Base-by-base conservation (phyloP, 345 rosid species). In the Boechera retrofracta region DNA sequence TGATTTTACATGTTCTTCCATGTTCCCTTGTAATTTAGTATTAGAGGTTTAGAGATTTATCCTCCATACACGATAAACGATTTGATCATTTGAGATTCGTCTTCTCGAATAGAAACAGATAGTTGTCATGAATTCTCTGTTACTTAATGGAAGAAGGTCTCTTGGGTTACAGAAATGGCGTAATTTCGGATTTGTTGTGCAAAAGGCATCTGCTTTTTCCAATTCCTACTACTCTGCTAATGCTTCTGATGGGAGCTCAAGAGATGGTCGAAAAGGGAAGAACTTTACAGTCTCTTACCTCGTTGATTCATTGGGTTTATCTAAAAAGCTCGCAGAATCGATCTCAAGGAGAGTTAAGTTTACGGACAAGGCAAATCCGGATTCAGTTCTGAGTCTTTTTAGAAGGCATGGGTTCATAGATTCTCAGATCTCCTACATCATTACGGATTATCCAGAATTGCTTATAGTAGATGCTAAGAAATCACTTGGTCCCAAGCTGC, bases 401-500 rank as follows among this genome's bases (percentile, higher is more conserved):
- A 79, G 42, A 61, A 45, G 57, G 33, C 32, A 73, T 58, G 82
- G 77, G 10, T 79, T 79, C 70, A 39, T 49, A 7, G n/a, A 60
- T 15, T 59, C 75, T 62, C 83, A 80, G 33, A 67, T 80, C 36
- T n/a, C 63, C 6, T 4, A 4, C 4, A 16, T 66, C 15, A 60
- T 80, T 53, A 51, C 35, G 6, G 24, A 4, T 10, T 36, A 26
- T 3, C 86, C 83, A 0, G 0, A 0, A 4, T 2, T 83, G 49
- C 83, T 83, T 44, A 1, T 33, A 2, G 35, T 7, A 7, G 32
- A 64, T 53, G 31, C 52, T 18, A 47, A 60, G 69, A 65, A 63
- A 10, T 70, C 64, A 18, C 75, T 77, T 44, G 49, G 66, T 42
- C 85, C 79, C 12, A 79, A 82, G 54, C 41, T 79, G 1, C 29